phyloP scores from a whole-genome alignment of 192 early-diverging fungal species.

The Coemansia sp. region DNA sequence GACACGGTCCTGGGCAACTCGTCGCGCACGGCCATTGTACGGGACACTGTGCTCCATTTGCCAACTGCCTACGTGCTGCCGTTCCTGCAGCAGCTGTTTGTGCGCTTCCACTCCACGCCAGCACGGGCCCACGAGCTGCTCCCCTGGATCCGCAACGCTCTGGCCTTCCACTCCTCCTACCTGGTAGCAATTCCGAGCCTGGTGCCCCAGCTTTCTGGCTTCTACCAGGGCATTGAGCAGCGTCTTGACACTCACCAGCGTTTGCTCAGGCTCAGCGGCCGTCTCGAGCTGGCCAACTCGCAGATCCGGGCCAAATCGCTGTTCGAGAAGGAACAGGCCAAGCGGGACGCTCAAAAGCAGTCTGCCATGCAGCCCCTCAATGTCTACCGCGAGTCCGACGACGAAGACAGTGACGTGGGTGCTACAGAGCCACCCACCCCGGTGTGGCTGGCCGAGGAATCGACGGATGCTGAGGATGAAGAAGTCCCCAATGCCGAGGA shows the following conservation, averaged over 20 bases:
- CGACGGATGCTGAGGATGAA: slow-evolving; percentile 22
- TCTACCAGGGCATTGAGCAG: slow-evolving; percentile 33
- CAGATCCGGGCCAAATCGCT: slow-evolving; percentile 31
- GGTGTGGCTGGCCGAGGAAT: slow-evolving; percentile 40
- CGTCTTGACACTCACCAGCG: slow-evolving; percentile 25
- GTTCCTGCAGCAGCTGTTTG: slow-evolving; percentile 44
- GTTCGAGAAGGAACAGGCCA: slow-evolving; percentile 9
- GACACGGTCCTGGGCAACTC: slow-evolving; percentile 36
- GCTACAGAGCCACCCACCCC: slow-evolving; percentile 22
- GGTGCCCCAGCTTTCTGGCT: slow-evolving; percentile 33
- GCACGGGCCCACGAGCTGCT: slow-evolving; percentile 23
- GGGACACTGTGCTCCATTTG: slow-evolving; percentile 32
- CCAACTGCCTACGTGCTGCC: slow-evolving; percentile 34
- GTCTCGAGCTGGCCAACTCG: slow-evolving; percentile 35
- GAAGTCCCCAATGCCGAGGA: slow-evolving; percentile 4
- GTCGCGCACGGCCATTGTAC: slow-evolving; percentile 21
- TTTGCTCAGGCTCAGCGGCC: slow-evolving; percentile 27
- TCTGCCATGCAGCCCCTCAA: slow-evolving; percentile 24
- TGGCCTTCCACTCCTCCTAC: slow-evolving; percentile 36
- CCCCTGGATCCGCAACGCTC: slow-evolving; percentile 30
- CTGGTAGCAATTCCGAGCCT: slow-evolving; percentile 31
- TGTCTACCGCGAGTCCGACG: slow-evolving; percentile 26
- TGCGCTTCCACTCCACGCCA: slow-evolving; percentile 27
- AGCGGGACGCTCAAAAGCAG: slow-evolving; percentile 7
- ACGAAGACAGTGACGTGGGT: neutral